Conservation (phyloP, 2,329 filamentous ascomycete species). For the Fusarium albidum region DNA sequence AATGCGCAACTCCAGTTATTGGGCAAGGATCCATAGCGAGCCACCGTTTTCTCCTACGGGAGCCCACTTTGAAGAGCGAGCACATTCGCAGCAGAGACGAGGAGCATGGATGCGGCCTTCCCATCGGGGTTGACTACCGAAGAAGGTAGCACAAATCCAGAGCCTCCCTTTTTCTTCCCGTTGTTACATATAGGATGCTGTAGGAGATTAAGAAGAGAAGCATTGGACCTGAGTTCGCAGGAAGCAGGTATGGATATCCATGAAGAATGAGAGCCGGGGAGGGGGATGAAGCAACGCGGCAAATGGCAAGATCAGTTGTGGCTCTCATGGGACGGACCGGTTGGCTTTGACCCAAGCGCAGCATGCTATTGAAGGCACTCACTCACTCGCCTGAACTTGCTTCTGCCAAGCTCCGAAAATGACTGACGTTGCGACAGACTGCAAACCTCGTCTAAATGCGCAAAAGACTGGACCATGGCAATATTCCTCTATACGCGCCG, state of each 20-base stretch:
- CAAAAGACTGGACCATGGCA: not conserved
- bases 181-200: not conserved
- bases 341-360: not conserved
- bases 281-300: conserved; percentile 20
- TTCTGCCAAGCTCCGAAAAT: conserved; percentile 12
- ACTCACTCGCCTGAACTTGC: conserved; percentile 11
- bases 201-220: not conserved
- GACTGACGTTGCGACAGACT: conserved; percentile 2
- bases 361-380: conserved; percentile 8
- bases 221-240: conserved; percentile 15
- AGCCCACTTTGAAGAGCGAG: conserved; percentile 6
- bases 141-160: conserved; percentile 9
- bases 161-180: conserved; percentile 8
- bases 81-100: not conserved
- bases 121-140: conserved; percentile 14
- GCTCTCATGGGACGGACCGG: conserved; percentile 11
- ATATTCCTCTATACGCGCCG: conserved; percentile 8
- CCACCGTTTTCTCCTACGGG: conserved; percentile 28
- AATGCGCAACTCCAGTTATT: conserved; percentile 4
- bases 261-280: not conserved
- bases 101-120: conserved; percentile 24
- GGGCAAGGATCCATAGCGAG: conserved; percentile 5
- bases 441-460: conserved; percentile 6
- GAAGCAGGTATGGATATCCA: too few relatives aligned
- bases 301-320: conserved; percentile 27